A percentile compares a stretch with the other conserved stretches of the same genome.
Conservation (phyloP, 169 alveolate species). For the Eimeria brunetti region DNA sequence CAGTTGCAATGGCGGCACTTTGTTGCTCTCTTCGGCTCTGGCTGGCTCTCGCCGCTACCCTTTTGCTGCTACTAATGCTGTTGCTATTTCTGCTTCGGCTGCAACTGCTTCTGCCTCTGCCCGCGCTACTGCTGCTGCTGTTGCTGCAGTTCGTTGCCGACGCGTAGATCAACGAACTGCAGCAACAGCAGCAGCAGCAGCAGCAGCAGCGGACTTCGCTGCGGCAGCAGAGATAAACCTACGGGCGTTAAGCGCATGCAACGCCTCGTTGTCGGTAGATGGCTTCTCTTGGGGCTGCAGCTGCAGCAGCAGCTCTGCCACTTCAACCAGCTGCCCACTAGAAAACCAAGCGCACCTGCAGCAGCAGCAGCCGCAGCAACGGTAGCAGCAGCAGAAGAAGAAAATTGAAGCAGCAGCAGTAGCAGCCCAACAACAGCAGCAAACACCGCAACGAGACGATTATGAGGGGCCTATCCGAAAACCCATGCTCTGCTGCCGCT, state of each 20-base stretch:
- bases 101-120: background rate
- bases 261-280: background rate
- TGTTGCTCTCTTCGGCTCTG: background rate
- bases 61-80: background rate
- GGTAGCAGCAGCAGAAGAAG: background rate
- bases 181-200: too few species aligned
- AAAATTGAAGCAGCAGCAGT: background rate
- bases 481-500: background rate
- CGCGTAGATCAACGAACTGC: too few species aligned
- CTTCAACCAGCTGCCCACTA: conserved; percentile 44
- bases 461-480: background rate
- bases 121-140: background rate
- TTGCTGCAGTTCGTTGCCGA: background rate
- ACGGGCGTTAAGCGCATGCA: conserved; percentile 47
- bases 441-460: background rate
- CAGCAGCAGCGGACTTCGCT: background rate
- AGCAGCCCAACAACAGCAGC: background rate
- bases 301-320: conserved; percentile 60
- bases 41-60: background rate
- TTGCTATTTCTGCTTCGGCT: background rate
- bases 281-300: conserved; percentile 10
- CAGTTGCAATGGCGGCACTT: background rate
- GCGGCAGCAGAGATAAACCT: conserved; percentile 2
- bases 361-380: conserved; percentile 42
- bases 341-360: conserved; percentile 63